These are phyloP conservation scores for Sorghum bicolor DNA, from an alignment of 176 grass and related monocot species.

Conservation along the genomic window DNA sequence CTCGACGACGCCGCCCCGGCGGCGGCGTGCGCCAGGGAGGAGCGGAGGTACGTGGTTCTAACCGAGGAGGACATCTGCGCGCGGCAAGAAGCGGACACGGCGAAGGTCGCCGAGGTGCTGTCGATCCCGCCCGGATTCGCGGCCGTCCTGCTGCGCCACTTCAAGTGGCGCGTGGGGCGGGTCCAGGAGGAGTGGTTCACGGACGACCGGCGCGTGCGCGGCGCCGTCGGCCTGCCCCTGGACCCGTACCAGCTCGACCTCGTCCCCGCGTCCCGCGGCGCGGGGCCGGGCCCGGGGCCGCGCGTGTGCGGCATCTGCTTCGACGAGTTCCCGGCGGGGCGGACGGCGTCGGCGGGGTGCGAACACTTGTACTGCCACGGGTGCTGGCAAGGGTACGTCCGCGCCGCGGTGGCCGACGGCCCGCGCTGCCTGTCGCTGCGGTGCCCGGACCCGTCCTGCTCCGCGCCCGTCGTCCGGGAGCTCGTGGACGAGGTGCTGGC, in stretches of 20 bases:
- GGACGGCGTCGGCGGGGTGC: background rate
- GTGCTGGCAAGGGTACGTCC: constrained; percentile 33
- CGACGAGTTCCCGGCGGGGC: background rate
- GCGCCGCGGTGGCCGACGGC: constrained; percentile 13
- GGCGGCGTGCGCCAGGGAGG: background rate
- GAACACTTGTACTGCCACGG: background rate
- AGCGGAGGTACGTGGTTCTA: background rate
- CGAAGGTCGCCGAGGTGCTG: background rate
- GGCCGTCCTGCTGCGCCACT: background rate
- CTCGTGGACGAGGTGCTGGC: background rate
- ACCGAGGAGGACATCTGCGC: background rate
- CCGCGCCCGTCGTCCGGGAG: background rate
- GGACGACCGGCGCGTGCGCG: constrained; percentile 1
- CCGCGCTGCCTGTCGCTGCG: constrained; percentile 27
- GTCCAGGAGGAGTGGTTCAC: constrained; percentile 33
- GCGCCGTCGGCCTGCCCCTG: background rate
- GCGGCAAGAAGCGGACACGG: background rate
- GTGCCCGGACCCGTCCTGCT: constrained; percentile 34
- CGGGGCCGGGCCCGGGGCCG: too few relatives aligned
- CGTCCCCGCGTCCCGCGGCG: background rate
- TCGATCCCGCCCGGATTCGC: background rate
- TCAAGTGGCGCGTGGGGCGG: background rate
- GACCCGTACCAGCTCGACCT: too few relatives aligned
- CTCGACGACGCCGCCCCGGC: too few relatives aligned
- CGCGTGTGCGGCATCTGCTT: constrained; percentile 11